phyloP scores from a whole-genome alignment of 768 basidiomycete genomes.

The Mycena albidolilacea region DNA sequence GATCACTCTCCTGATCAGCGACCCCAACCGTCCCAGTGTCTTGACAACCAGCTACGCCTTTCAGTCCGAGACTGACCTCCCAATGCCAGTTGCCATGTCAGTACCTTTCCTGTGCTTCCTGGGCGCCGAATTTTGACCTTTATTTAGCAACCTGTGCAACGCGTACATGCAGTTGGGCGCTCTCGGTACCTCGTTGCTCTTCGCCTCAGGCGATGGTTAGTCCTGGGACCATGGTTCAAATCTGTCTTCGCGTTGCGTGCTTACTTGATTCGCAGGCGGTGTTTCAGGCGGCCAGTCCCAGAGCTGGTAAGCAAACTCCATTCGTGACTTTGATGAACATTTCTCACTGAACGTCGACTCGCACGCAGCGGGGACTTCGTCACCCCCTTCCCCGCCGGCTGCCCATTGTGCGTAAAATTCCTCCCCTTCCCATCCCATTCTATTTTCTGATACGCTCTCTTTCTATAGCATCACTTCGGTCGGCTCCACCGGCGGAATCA shows the following conservation, averaged over 20 bases:
- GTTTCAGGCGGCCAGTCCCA: constrained; percentile 4
- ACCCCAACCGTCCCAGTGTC: constrained; percentile 36
- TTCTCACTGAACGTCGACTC: constrained; percentile 4
- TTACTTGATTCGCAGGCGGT: constrained; percentile 17
- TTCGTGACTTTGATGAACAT: constrained; percentile 9
- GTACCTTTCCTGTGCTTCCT: constrained; percentile 11
- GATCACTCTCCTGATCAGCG: constrained; percentile 37
- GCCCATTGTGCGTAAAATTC: constrained; percentile 15
- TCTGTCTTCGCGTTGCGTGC: constrained; percentile 2
- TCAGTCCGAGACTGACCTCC: constrained; percentile 52
- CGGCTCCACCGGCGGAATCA: constrained; percentile 43
- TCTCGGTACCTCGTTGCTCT: constrained; percentile 37
- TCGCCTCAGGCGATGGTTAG: constrained; percentile 16
- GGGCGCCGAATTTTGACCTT: constrained; percentile 5
- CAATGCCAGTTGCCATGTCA: constrained; percentile 9
- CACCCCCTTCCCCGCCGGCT: constrained; percentile 8
- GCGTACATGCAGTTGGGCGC: constrained; percentile 47
- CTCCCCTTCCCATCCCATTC: constrained; percentile 17
- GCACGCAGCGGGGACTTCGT: constrained; percentile 1
- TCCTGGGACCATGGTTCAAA: constrained; percentile 42
- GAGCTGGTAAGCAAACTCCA: constrained; percentile 15
- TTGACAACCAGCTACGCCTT: constrained; percentile 42
- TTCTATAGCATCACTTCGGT: constrained; percentile 14
- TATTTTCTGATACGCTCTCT: constrained; percentile 17
- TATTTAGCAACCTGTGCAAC: constrained; percentile 42